Evolutionary conservation across 1,284 basidiomycete genomes (phyloP).

Genomic region (Rhodofomes roseus): DNA sequence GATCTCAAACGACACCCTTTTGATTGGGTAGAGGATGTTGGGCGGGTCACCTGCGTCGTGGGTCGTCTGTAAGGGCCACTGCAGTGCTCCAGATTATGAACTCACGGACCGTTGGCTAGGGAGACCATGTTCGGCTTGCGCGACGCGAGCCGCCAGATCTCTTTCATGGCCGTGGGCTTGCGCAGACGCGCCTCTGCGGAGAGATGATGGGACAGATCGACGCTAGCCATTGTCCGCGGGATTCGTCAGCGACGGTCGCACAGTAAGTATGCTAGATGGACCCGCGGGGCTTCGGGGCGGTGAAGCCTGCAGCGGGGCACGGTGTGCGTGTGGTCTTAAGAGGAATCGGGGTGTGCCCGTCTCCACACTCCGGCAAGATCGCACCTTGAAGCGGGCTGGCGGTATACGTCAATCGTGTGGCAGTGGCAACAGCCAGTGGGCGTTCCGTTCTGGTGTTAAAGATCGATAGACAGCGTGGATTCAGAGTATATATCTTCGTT

Average conservation of each 20-base stretch:
- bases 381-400: background rate
- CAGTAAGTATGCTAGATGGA: background rate
- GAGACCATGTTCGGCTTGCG: conserved; percentile 35
- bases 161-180: conserved; percentile 40
- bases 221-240: background rate
- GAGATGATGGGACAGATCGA: conserved; percentile 35
- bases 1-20: conserved; percentile 36
- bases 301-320: background rate
- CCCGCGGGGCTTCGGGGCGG: too few species aligned
- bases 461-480: background rate
- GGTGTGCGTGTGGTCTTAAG: background rate
- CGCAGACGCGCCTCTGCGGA: conserved; percentile 32
- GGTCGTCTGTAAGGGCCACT: background rate
- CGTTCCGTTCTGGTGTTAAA: background rate
- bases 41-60: conserved; percentile 37
- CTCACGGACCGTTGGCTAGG: conserved; percentile 35
- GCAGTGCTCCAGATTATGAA: conserved; percentile 1
- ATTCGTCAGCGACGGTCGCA: background rate
- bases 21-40: conserved; percentile 39
- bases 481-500: background rate
- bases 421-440: background rate
- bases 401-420: background rate
- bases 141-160: conserved; percentile 33
- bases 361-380: background rate
- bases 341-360: background rate